These are phyloP conservation scores for Fusarium solani-melongenae DNA, from an alignment of 2,329 filamentous ascomycete species.

Conservation along the genomic window DNA sequence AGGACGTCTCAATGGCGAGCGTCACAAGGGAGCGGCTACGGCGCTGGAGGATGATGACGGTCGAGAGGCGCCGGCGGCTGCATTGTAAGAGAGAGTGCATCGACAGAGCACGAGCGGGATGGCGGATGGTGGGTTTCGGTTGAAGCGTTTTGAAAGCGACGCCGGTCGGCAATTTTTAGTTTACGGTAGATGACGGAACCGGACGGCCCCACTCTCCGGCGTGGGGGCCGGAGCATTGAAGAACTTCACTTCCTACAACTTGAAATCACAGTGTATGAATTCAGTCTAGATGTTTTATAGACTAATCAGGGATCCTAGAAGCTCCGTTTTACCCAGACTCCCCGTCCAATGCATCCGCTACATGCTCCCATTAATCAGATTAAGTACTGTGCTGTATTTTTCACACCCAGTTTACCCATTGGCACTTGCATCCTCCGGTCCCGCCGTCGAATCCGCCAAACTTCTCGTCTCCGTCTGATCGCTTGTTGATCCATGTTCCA, in stretches of 20 bases:
- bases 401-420: constrained; percentile 66
- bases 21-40: constrained; percentile 57
- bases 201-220: constrained; percentile 31
- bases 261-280: neutral
- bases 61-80: neutral
- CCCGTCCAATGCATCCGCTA: constrained; percentile 31
- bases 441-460: constrained; percentile 73
- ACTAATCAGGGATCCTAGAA: neutral
- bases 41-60: neutral
- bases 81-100: constrained; percentile 30
- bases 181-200: constrained; percentile 5
- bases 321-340: constrained; percentile 11
- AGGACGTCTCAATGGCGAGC: constrained; percentile 85
- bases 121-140: neutral
- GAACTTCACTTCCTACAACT: neutral
- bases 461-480: constrained; percentile 55
- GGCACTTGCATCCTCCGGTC: constrained; percentile 70
- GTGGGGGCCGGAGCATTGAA: neutral
- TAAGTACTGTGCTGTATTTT: constrained; percentile 4
- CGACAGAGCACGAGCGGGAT: neutral
- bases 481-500: constrained; percentile 65
- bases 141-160: neutral
- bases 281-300: neutral
- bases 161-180: constrained; percentile 7
- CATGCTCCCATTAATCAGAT: constrained; percentile 26